Evolutionary conservation across 1,284 basidiomycete genomes (phyloP).

Genomic region (Kwoniella shivajii): DNA sequence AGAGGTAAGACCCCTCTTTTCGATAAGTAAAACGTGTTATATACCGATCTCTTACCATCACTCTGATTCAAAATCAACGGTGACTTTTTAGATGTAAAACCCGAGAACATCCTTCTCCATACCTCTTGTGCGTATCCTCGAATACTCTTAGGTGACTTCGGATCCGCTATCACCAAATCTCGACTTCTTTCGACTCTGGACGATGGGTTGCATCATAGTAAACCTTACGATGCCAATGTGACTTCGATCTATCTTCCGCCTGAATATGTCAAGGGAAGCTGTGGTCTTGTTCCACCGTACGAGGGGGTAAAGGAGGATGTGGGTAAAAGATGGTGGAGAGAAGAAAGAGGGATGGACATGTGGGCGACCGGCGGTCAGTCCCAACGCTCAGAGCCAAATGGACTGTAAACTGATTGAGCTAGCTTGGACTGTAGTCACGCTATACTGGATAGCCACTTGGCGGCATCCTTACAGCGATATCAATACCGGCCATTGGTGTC

Average conservation of each 20-base stretch:
- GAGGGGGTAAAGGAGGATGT: slow-evolving; percentile 11
- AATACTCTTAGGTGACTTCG: slow-evolving; percentile 81
- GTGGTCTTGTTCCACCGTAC: slow-evolving; percentile 1
- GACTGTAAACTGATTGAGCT: not conserved
- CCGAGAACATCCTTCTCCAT: slow-evolving; percentile 79
- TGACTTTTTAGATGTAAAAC: slow-evolving; percentile 87
- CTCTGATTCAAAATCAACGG: not conserved
- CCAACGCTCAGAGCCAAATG: not conserved
- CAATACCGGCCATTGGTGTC: not conserved
- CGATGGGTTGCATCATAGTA: not conserved
- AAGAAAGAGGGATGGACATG: slow-evolving; percentile 22
- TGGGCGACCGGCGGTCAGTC: slow-evolving; percentile 36
- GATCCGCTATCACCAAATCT: slow-evolving; percentile 48
- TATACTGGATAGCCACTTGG: slow-evolving; percentile 8
- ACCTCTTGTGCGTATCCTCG: slow-evolving; percentile 75
- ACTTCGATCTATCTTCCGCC: slow-evolving; percentile 27
- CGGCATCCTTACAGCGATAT: slow-evolving; percentile 10
- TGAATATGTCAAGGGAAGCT: slow-evolving; percentile 23
- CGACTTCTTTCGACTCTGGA: not conserved
- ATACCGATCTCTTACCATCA: not conserved
- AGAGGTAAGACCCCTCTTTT: slow-evolving; percentile 60
- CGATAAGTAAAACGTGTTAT: not conserved
- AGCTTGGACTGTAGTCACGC: slow-evolving; percentile 6
- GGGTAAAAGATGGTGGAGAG: slow-evolving; percentile 21
- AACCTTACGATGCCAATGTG: slow-evolving; percentile 3